These are phyloP conservation scores for Cyathus striatus DNA, from an alignment of 768 basidiomycete genomes.

Conservation along the genomic window DNA sequence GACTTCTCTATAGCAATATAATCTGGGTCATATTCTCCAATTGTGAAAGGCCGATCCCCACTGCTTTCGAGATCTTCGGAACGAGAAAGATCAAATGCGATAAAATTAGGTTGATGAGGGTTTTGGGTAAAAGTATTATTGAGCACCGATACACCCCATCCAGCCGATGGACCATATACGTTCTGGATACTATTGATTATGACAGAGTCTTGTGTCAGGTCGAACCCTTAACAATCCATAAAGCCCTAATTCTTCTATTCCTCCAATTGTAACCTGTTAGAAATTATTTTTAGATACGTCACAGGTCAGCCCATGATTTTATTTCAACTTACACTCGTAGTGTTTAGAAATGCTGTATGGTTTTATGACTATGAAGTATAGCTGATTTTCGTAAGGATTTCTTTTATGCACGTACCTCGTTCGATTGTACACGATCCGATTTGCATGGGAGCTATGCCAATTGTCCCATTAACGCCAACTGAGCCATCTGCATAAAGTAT, in stretches of 20 bases:
- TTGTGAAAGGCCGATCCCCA: conserved; percentile 32
- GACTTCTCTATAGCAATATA: conserved; percentile 22
- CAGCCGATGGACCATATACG: too few relatives aligned
- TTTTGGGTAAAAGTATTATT: conserved; percentile 33
- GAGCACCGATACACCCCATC: conserved; percentile 30
- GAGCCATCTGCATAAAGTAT: conserved; percentile 29
- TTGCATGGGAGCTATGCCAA: conserved; percentile 24
- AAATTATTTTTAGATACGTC: conserved; percentile 7
- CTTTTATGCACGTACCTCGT: too few relatives aligned
- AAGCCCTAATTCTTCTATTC: conserved; percentile 16
- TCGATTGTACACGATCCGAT: conserved; percentile 22
- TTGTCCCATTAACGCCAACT: conserved; percentile 26
- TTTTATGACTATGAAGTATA: too few relatives aligned
- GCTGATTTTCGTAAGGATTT: too few relatives aligned
- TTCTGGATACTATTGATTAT: conserved; percentile 21
- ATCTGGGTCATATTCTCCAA: conserved; percentile 34
- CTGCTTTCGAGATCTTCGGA: conserved; percentile 33
- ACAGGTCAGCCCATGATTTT: too few relatives aligned
- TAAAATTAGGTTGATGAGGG: conserved; percentile 26
- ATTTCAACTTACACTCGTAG: conserved; percentile 4
- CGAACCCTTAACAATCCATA: conserved; percentile 28
- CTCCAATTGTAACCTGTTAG: conserved; percentile 7
- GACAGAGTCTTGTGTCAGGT: conserved; percentile 19
- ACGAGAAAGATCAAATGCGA: conserved; percentile 37
- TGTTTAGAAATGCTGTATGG: conserved; percentile 29